phyloP scores from a whole-genome alignment of 495 filamentous ascomycete genomes.

The Lasiosphaeria ovina region DNA sequence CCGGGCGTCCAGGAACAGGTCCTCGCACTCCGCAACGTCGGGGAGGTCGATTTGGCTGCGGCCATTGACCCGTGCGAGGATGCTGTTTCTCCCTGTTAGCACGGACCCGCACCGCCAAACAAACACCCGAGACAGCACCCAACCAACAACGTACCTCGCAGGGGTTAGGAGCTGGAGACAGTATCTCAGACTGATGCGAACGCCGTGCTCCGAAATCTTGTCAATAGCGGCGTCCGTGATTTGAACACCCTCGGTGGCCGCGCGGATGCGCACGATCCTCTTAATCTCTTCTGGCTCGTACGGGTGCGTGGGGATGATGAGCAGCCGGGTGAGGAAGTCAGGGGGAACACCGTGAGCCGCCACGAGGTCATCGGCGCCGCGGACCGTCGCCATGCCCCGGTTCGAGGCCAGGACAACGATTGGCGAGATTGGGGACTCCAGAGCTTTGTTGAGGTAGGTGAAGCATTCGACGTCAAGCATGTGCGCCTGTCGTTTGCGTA shows the following conservation, averaged over 20 bases:
- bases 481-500: conserved; percentile 64
- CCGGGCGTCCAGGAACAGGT: conserved; percentile 85
- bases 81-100: conserved; percentile 36
- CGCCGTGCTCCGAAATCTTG: conserved; percentile 80
- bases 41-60: conserved; percentile 72
- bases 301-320: conserved; percentile 90
- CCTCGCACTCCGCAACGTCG: conserved; percentile 86
- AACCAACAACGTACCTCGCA: conserved; percentile 50
- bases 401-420: conserved; percentile 98
- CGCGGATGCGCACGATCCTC: conserved; percentile 79
- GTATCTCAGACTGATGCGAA: conserved; percentile 84
- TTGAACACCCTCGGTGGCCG: conserved; percentile 73
- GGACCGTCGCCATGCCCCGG: conserved; percentile 84
- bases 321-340: conserved; percentile 85
- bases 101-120: not conserved
- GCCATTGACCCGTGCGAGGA: conserved; percentile 61
- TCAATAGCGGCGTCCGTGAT: conserved; percentile 81
- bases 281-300: conserved; percentile 86
- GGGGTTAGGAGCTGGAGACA: conserved; percentile 90
- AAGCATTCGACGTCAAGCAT: conserved; percentile 99
- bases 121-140: conserved; percentile 1
- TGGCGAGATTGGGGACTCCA: conserved; percentile 88
- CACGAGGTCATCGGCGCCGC: conserved; percentile 75
- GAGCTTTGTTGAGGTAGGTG: conserved; percentile 95
- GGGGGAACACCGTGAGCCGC: conserved; percentile 92